Percentiles rank a stretch among this genome's conserved stretches.
These are phyloP conservation scores for Theileria parva DNA, from an alignment of 169 alveolate species.

Conservation along the genomic window DNA sequence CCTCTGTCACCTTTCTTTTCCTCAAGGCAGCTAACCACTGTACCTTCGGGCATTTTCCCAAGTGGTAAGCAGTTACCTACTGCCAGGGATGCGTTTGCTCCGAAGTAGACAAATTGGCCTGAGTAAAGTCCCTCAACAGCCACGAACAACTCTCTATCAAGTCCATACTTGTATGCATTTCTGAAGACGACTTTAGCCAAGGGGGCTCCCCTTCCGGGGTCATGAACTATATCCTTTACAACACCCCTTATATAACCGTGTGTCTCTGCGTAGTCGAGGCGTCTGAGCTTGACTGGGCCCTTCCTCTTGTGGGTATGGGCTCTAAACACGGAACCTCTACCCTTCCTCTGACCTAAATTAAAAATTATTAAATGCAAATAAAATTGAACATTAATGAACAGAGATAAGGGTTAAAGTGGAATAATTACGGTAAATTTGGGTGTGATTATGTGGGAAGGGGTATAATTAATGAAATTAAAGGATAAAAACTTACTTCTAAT, in stretches of 20 bases:
- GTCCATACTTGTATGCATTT: constrained; percentile 94
- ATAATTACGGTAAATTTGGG: background rate
- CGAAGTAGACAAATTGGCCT: constrained; percentile 98
- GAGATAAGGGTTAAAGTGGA: background rate
- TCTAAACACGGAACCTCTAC: constrained; percentile 93
- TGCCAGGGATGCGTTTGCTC: constrained; percentile 93
- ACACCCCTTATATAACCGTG: constrained; percentile 95
- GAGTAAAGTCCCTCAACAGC: constrained; percentile 99
- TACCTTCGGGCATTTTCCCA: constrained; percentile 98
- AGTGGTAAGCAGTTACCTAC: constrained; percentile 98
- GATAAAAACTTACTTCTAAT: constrained; percentile 56
- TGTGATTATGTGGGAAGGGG: constrained; percentile 1
- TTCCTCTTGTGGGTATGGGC: constrained; percentile 92
- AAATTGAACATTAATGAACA: background rate
- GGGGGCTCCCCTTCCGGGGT: constrained; percentile 99
- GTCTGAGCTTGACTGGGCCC: constrained; percentile 95
- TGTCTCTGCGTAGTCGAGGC: constrained; percentile 91
- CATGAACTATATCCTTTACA: constrained; percentile 95
- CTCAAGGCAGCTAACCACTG: constrained; percentile 94
- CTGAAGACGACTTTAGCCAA: constrained; percentile 94
- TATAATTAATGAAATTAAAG: background rate
- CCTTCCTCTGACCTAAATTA: constrained; percentile 94
- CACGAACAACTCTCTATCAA: constrained; percentile 92
- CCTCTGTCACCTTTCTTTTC: constrained; percentile 98
- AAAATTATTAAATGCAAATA: constrained; percentile 51